Conservation (phyloP, 2,329 filamentous ascomycete species). For the Clathrospora elynae region DNA sequence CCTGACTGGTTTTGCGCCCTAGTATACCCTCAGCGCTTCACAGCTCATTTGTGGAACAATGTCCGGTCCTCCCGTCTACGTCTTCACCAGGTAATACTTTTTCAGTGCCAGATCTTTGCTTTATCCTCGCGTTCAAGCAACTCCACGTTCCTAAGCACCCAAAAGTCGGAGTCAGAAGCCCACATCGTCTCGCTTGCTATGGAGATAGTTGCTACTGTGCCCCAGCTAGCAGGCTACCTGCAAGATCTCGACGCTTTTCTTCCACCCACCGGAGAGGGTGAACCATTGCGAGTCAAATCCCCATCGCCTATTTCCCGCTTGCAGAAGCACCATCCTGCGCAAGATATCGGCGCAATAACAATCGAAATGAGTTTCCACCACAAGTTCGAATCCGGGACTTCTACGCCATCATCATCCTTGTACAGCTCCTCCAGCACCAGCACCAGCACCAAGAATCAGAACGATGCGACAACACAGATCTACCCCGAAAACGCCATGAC, state of each 20-base stretch:
- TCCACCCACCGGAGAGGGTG: background rate
- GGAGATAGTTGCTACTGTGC: conserved; percentile 35
- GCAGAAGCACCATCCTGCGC: too few relatives aligned
- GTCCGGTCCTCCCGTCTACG: conserved; percentile 30
- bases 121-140: background rate
- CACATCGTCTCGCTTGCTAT: conserved; percentile 17
- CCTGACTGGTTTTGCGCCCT: background rate
- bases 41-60: conserved; percentile 36
- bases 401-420: too few relatives aligned
- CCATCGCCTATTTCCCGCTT: too few relatives aligned
- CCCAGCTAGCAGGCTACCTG: conserved; percentile 29
- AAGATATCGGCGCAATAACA: too few relatives aligned
- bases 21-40: conserved; percentile 28
- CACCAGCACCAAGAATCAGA: too few relatives aligned
- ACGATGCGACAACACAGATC: too few relatives aligned
- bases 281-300: background rate
- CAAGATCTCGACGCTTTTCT: conserved; percentile 7
- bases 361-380: too few relatives aligned
- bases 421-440: too few relatives aligned
- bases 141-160: conserved; percentile 4
- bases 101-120: conserved; percentile 15
- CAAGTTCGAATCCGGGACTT: too few relatives aligned
- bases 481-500: too few relatives aligned
- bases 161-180: conserved; percentile 16
- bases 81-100: conserved; percentile 29